Conservation (phyloP, 345 rosid genomes). For the Eucalyptus decipiens region DNA sequence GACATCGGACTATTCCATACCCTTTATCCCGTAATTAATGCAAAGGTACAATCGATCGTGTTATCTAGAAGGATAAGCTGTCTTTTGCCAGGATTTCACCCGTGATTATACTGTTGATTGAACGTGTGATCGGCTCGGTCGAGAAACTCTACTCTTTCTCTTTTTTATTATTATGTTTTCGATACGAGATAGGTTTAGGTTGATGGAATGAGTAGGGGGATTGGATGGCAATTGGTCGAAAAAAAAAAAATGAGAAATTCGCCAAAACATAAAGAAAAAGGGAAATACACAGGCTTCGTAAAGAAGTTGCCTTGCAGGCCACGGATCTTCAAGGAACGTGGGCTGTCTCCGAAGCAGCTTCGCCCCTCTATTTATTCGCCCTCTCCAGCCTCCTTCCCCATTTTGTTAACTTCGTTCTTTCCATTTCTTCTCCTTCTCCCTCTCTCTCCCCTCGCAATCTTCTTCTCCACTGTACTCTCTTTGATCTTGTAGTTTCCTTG, state of each 20-base stretch:
- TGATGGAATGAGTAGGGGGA: not conserved
- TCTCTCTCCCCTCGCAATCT: not conserved
- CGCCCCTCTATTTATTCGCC: constrained; percentile 42
- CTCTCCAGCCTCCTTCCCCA: constrained; percentile 10
- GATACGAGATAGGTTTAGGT: accelerated
- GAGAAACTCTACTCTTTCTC: no score
- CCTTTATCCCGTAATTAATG: not conserved
- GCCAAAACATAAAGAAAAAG: not conserved
- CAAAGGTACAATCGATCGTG: not conserved
- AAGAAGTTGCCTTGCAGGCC: constrained; percentile 44
- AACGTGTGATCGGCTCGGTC: not conserved
- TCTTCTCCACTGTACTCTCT: not conserved
- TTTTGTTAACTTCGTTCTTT: constrained; percentile 18
- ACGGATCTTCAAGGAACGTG: constrained; percentile 35
- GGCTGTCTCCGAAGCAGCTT: not conserved
- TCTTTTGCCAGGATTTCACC: accelerated
- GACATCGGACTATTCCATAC: not conserved
- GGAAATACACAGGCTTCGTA: constrained; percentile 14
- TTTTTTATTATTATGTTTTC: not conserved
- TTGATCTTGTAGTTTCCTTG: not conserved
- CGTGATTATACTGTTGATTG: not conserved
- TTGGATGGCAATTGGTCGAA: not conserved
- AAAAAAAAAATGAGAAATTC: not conserved
- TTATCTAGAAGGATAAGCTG: not conserved
- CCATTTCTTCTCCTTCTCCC: not conserved